Conservation (phyloP, 2,329 filamentous ascomycete genomes). For the Penicillium sp. region DNA sequence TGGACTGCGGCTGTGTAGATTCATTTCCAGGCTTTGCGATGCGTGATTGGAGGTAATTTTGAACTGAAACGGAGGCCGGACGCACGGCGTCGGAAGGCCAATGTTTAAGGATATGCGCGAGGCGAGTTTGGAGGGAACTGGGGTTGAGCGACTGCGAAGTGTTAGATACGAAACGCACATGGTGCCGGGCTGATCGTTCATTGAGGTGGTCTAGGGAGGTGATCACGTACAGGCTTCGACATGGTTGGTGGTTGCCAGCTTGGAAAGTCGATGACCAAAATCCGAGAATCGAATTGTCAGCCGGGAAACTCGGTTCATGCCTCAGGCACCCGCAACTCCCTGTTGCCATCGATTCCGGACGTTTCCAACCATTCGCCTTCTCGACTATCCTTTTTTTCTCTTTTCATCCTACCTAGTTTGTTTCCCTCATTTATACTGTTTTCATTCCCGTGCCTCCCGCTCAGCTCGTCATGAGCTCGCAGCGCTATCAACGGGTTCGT, state of each 20-base stretch:
- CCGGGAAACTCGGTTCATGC: conserved; percentile 2
- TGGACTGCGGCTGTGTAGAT: conserved; percentile 8
- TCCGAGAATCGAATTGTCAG: not conserved
- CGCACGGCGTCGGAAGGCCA: conserved; percentile 48
- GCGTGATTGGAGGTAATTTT: conserved; percentile 40
- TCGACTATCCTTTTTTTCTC: conserved; percentile 17
- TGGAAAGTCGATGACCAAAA: not conserved
- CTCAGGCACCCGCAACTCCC: conserved; percentile 24
- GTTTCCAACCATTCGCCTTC: conserved; percentile 8
- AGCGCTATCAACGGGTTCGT: conserved; percentile 50
- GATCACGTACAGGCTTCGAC: conserved; percentile 28
- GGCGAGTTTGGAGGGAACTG: conserved; percentile 34
- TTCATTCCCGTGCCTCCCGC: conserved; percentile 22
- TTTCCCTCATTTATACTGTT: conserved; percentile 19
- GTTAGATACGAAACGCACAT: not conserved
- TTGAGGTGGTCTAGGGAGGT: not conserved
- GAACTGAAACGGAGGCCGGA: conserved; percentile 46
- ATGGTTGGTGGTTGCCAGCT: conserved; percentile 16
- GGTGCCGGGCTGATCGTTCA: not conserved
- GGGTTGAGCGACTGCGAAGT: conserved; percentile 25
- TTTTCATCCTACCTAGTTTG: conserved; percentile 10
- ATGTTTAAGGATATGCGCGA: conserved; percentile 43
- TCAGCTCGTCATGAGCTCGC: conserved; percentile 50
- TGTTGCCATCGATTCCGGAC: conserved; percentile 24
- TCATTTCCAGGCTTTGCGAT: conserved; percentile 17